Base-by-base conservation (phyloP, 495 filamentous ascomycete genomes). In the Letharia lupina region DNA sequence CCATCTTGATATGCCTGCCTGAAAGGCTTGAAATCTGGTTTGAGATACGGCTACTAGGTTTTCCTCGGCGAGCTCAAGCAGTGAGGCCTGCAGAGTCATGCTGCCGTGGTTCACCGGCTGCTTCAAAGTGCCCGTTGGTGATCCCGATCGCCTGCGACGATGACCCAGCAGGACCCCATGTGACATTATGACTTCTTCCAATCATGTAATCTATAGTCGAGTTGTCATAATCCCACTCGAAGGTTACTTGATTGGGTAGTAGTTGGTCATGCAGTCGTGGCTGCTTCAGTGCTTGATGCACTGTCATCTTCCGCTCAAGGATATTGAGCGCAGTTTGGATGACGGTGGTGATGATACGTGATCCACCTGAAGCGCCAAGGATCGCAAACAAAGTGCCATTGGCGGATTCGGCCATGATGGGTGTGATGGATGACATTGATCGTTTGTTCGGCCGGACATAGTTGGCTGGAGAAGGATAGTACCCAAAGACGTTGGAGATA, bases 261-360 rank as follows among this genome's bases (percentile, higher is more conserved):
- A 97, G 75, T 75, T 97, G 93, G 70, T 97, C 90, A 73, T 97
- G 93, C 23, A 94, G 69, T 0, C 92, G 76, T 1, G 90, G 88
- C 50, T 77, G 69, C 0, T 83, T 82, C 15, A 96, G 76, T 0
- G 90, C 87, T 42, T 87, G 79, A 5, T 77, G 72, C 0, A 86
- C 75, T 0, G 77, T 81, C 69, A 87, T 77, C 59, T 79, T 77
- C 28, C 82, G 78, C 61, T 93, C 88, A 0, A 97, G 77, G 4
- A 89, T 76, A 69, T 89, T 80, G 63, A 87, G 84, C 40, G 91
- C 80, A 58, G 82, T 85, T 74, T 93, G 90, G 41, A 91, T 81
- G 0, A 88, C 92, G 0, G 89, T 78, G 0, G 90, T 95, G 75
- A 93, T 93, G 74, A 96, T 97, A 6, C 89, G 82, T n/a, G 86